Conservation (phyloP, 768 basidiomycete genomes). For the Mycena maculata region DNA sequence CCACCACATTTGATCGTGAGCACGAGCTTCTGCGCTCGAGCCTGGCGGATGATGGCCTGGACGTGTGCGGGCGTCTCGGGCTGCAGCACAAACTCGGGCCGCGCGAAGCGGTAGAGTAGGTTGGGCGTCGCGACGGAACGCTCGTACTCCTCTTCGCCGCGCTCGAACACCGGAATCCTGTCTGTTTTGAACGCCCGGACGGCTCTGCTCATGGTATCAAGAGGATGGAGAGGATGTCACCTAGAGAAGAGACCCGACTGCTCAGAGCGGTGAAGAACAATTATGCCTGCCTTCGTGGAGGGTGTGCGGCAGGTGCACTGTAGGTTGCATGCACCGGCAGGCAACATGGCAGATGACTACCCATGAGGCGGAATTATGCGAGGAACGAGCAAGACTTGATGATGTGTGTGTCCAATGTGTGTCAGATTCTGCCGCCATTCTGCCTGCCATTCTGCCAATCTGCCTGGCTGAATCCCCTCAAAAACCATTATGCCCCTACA, state of each 20-base stretch:
- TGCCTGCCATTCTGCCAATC: too few species aligned
- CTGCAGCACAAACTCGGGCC: constrained; percentile 30
- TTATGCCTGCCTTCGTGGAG: background rate
- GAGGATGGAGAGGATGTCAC: constrained; percentile 6
- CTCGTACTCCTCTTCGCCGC: constrained; percentile 28
- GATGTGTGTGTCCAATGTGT: too few species aligned
- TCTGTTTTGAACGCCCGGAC: constrained; percentile 21
- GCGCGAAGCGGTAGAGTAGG: constrained; percentile 32
- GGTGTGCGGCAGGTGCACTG: too few species aligned
- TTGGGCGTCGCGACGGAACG: constrained; percentile 31
- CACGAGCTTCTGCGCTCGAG: constrained; percentile 16
- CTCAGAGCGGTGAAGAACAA: background rate
- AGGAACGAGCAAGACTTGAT: too few species aligned
- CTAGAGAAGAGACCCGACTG: background rate
- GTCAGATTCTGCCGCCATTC: too few species aligned
- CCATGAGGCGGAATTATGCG: too few species aligned
- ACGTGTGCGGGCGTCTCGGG: constrained; percentile 27
- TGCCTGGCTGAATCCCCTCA: too few species aligned
- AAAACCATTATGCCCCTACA: too few species aligned
- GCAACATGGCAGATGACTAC: too few species aligned
- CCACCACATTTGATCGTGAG: constrained; percentile 34
- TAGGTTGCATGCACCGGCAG: too few species aligned
- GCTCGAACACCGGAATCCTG: constrained; percentile 23
- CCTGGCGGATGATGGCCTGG: constrained; percentile 23
- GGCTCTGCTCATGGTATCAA: constrained; percentile 41